Percentiles rank a stretch among this genome's conserved stretches.
Evolutionary conservation across 805 yeast genomes (phyloP).

Genomic region (Metschnikowia picachoensis): DNA sequence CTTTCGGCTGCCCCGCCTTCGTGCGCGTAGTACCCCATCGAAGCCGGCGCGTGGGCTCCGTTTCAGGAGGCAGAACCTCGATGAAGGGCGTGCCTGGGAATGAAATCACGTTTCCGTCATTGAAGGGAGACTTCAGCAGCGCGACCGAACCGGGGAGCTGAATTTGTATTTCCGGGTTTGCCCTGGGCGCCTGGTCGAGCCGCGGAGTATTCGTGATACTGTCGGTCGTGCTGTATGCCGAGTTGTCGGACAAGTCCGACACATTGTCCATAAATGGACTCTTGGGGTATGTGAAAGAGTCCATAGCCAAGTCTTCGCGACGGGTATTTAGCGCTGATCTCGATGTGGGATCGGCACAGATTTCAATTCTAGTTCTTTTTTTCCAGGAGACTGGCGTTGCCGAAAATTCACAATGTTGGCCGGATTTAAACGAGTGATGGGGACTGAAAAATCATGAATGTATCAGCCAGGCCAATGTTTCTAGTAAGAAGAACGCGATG

Average conservation of each 20-base stretch:
- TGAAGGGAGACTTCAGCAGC: constrained; percentile 26
- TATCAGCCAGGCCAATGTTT: not conserved
- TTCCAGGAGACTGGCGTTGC: too few species aligned
- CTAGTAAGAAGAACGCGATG: not conserved
- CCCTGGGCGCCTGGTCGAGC: constrained; percentile 6
- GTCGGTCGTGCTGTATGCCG: constrained; percentile 4
- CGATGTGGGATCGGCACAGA: not conserved
- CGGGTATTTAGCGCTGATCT: too few species aligned
- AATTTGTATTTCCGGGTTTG: constrained; percentile 30
- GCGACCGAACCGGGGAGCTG: constrained; percentile 21
- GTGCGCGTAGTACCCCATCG: constrained; percentile 91
- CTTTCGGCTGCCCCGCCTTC: constrained; percentile 60
- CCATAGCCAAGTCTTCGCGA: constrained; percentile 7
- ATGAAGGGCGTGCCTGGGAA: constrained; percentile 14
- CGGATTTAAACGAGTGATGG: not conserved
- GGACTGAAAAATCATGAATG: not conserved
- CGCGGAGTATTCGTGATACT: constrained; percentile 19
- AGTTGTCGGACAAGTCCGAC: constrained; percentile 10
- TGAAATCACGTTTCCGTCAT: constrained; percentile 1
- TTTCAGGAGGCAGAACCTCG: constrained; percentile 11
- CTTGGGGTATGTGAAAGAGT: constrained; percentile 16
- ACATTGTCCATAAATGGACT: constrained; percentile 16
- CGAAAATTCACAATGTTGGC: too few species aligned
- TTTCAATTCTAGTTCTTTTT: not conserved
- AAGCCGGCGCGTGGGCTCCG: constrained; percentile 50